Base-by-base conservation (phyloP, 139 green algal species). In the Medakamo hakoo region DNA sequence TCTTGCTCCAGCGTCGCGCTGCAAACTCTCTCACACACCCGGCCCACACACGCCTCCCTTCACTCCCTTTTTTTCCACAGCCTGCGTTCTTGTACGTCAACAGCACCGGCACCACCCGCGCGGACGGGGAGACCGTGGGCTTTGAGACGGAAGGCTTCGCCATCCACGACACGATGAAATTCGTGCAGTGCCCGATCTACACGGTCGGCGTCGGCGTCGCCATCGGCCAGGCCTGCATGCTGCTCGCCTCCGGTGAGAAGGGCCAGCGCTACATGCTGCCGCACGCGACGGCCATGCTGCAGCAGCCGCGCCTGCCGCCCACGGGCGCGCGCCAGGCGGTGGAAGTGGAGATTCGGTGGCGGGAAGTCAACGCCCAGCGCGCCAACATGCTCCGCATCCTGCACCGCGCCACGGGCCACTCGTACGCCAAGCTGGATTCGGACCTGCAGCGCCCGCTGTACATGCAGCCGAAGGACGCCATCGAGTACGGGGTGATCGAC, bases 61-160 rank as follows among this genome's bases (percentile, higher is more conserved):
- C n/a, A n/a, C n/a, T n/a, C n/a, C n/a, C n/a, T n/a, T n/a, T n/a
- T n/a, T n/a, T n/a, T n/a, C n/a, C n/a, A n/a, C n/a, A n/a, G n/a
- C n/a, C n/a, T n/a, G n/a, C n/a, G 27, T 96, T 95, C 68, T 73
- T 99, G 67, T 94, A 98, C 69, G 95, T 99, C 74, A 96, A 99
- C 76, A 95, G 85, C 0, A 89, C 81, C 21, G 67, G 67, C 30
- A 92, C 84, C 49, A 80, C 82, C 2, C 69, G 86, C 27, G 83
- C 85, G 25, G 86, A 94, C 71, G 86, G 86, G 23, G 85, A 93
- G 58, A 78, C 59, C 48, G 68, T 90, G 4, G 84, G 81, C 0
- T 97, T 97, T 74, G 90, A 97, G 70, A 95, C 82, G 3, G 90
- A 97, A 71, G 90, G 88, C 28, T 93, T 86, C 26, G 90, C 90